Evolutionary conservation across 83 land plant genomes (phyloP), one percentile per base, ranked within the genome.

Genomic region (Picea mariana): DNA sequence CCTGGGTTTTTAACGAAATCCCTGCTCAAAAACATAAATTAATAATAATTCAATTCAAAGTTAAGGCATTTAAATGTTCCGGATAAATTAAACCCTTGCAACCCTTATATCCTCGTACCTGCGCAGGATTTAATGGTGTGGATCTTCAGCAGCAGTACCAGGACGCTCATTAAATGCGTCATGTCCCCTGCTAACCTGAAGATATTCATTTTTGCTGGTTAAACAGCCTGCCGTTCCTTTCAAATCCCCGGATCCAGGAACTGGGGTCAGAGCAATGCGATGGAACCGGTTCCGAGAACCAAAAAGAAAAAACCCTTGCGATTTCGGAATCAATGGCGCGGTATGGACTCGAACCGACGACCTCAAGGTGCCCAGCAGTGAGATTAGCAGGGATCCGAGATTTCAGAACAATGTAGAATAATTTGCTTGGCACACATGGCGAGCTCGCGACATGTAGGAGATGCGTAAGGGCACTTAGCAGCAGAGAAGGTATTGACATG

Each of bases 1-100:
- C 96, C 82, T 95, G 96, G 7, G 96, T 93, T 92, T 93, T 95
- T 81, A 95, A 77, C 12, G 98, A 95, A 82, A 95, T 83, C 18
- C 98, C 98, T 95, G 84, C 13, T 47, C 15, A 18, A 75, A 40
- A 40, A 79, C 0, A 55, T 11, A 12, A 12, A 47, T 47, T 47
- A 55, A 55, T 3, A 55, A 55, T 38, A 38, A 73, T n/a, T 47
- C 77, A 42, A 42, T 13, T 73, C 12, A 21, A 44, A 42, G 3
- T 73, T 4, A 47, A 73, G 9, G 26, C 58, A 55, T 55, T 55
- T 55, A 0, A 55, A 55, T 55, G 58, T 55, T 55, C 15, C 58
- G 2, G 58, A 55, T 0, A 55, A 55, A 3, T 12, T 55, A 55
- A 11, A 3, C 15, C 15, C 58, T 55, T 2, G 13, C 12, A 55